A percentile compares a stretch with the other conserved stretches of the same genome.
These are phyloP conservation scores for Thielaviopsis punctulata DNA, from an alignment of 2,329 filamentous ascomycete genomes.

Conservation along the genomic window DNA sequence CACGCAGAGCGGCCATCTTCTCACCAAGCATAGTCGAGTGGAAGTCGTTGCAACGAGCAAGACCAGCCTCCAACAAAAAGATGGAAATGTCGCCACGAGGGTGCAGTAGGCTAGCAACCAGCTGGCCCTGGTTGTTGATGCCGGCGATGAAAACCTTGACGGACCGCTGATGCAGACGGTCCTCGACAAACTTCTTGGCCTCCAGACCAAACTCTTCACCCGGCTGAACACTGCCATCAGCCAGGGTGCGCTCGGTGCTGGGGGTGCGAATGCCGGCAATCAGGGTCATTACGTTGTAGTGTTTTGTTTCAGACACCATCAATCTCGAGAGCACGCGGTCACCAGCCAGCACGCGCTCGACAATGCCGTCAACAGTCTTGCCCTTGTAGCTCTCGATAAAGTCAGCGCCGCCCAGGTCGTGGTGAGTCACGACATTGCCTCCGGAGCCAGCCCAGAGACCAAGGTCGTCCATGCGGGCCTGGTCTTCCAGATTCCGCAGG, in stretches of 20 bases:
- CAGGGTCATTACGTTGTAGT: constrained; percentile 75
- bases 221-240: constrained; percentile 62
- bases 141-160: constrained; percentile 73
- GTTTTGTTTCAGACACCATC: constrained; percentile 63
- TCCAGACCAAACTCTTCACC: constrained; percentile 85
- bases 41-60: constrained; percentile 87
- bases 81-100: constrained; percentile 84
- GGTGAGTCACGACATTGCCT: constrained; percentile 56
- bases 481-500: constrained; percentile 58
- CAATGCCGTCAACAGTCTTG: constrained; percentile 64
- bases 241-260: constrained; percentile 69
- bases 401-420: constrained; percentile 57
- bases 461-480: constrained; percentile 62
- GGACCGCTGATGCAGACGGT: constrained; percentile 68
- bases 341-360: constrained; percentile 82
- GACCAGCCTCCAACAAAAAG: constrained; percentile 73
- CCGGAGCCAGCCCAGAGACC: constrained; percentile 60
- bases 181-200: constrained; percentile 73
- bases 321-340: constrained; percentile 79
- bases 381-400: constrained; percentile 77
- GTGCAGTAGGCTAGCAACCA: constrained; percentile 78
- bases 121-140: constrained; percentile 72
- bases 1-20: constrained; percentile 71
- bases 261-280: constrained; percentile 80
- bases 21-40: constrained; percentile 82